Conservation (phyloP, 495 filamentous ascomycete genomes). For the Aspergillus cristatus region DNA sequence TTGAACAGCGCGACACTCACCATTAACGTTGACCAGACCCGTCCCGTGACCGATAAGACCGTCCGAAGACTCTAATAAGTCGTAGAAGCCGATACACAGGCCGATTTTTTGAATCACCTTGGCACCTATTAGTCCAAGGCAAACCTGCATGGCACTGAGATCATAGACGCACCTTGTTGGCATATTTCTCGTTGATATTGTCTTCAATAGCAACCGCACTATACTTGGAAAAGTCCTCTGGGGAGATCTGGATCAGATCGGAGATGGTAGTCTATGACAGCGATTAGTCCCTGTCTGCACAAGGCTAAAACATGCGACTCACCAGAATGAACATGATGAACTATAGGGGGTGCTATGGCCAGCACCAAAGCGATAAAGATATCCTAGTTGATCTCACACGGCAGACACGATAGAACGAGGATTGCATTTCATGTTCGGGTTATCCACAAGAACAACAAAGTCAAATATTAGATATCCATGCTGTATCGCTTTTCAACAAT, state of each 20-base stretch:
- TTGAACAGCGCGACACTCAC: constrained; percentile 31
- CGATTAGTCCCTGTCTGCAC: no score
- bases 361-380: constrained; percentile 1
- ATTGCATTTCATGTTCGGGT: constrained; percentile 12
- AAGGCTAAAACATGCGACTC: constrained; percentile 1
- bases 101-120: constrained; percentile 72
- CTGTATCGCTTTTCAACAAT: background rate
- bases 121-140: background rate
- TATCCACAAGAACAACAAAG: constrained; percentile 1
- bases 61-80: constrained; percentile 77
- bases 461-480: constrained; percentile 11
- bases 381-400: constrained; percentile 1
- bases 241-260: constrained; percentile 85
- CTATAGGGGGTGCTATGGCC: background rate
- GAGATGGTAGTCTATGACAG: constrained; percentile 55
- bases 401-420: constrained; percentile 1
- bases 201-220: constrained; percentile 78
- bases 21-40: constrained; percentile 85
- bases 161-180: constrained; percentile 73
- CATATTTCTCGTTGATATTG: constrained; percentile 90
- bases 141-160: background rate
- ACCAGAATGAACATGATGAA: constrained; percentile 49
- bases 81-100: constrained; percentile 85
- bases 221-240: constrained; percentile 73
- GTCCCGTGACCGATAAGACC: constrained; percentile 86